Evolutionary conservation across 129 eudicot genomes (phyloP), one percentile per base, ranked within the genome.

Genomic region (Deinandra increscens): DNA sequence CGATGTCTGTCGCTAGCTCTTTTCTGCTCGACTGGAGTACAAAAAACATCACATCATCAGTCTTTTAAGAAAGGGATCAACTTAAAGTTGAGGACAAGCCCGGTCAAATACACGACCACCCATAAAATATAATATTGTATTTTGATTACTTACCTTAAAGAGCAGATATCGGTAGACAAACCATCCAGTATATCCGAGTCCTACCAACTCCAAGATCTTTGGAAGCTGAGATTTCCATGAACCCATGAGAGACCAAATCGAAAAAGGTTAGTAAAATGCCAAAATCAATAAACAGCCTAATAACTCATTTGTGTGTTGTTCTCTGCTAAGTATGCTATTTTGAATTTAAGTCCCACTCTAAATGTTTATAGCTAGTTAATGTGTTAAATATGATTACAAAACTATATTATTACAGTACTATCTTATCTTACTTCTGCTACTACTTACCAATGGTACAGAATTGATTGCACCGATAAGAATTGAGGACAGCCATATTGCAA

Each of bases 161-260:
- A 94, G 99, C 70, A 94, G 95, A 74, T 94, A 94, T 73, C 99
- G 93, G 84, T 94, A 94, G 63, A 94, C 97, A 83, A 94, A 94
- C 99, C 99, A 92, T 72, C 95, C 98, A 4, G 98, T 74, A 76
- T 94, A 94, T 80, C 97, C 99, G 63, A 94, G 99, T 59, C 98
- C 98, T 69, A 92, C 97, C 91, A 94, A 82, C 82, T 94, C 99
- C 95, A 94, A 38, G 76, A 94, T 76, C 85, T 94, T 94, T 31
- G 99, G 99, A 66, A 94, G 97, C 99, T 93, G 85, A 69, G 17
- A 66, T 44, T 39, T 60, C 6, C 13, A 59, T 60, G 10, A 75
- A 55, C 11, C 37, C 17, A 55, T 22, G 37, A 10, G 11, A 36
- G 54, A 43, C 60, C 37, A 44, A 48, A 7, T 65, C 45, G 64